phyloP scores from a whole-genome alignment of 1,284 basidiomycete genomes.

The Neolentinus lepideus region DNA sequence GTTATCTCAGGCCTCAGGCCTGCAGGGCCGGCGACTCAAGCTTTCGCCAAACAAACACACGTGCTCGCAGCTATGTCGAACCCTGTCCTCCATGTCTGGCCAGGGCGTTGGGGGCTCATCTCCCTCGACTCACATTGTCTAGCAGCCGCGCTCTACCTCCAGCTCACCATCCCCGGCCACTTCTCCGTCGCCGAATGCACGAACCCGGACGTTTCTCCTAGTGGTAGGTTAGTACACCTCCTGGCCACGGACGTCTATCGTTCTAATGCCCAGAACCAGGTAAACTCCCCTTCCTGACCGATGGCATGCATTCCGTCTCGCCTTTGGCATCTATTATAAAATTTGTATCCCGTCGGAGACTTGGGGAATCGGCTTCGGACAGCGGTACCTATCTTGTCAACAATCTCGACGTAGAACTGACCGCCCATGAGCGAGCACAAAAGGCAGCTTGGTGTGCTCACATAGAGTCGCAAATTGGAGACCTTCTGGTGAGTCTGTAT shows the following conservation, averaged over 20 bases:
- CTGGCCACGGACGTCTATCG: not conserved
- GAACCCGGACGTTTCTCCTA: conserved; percentile 71
- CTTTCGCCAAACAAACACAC: too few species aligned
- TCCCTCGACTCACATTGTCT: conserved; percentile 63
- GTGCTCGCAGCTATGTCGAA: too few species aligned
- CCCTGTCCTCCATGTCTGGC: conserved; percentile 57
- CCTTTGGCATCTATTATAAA: conserved; percentile 55
- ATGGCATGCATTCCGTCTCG: conserved; percentile 43
- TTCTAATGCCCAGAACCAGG: conserved; percentile 31
- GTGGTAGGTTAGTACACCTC: conserved; percentile 42
- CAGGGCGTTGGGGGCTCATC: conserved; percentile 50
- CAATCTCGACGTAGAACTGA: conserved; percentile 40
- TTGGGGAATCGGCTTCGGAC: conserved; percentile 20
- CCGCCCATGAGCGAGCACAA: conserved; percentile 39
- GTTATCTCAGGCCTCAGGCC: too few species aligned
- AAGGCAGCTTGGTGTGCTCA: conserved; percentile 56
- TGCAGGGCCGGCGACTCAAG: too few species aligned
- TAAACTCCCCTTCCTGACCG: conserved; percentile 61
- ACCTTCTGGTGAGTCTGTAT: conserved; percentile 54
- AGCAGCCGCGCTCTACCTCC: conserved; percentile 57
- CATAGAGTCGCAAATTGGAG: conserved; percentile 57
- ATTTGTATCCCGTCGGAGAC: conserved; percentile 35
- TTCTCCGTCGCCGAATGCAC: conserved; percentile 55
- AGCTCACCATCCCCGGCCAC: conserved; percentile 54
- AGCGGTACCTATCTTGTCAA: conserved; percentile 18